These are phyloP conservation scores for Daedaleopsis nitida DNA, from an alignment of 768 basidiomycete genomes.

Conservation along the genomic window DNA sequence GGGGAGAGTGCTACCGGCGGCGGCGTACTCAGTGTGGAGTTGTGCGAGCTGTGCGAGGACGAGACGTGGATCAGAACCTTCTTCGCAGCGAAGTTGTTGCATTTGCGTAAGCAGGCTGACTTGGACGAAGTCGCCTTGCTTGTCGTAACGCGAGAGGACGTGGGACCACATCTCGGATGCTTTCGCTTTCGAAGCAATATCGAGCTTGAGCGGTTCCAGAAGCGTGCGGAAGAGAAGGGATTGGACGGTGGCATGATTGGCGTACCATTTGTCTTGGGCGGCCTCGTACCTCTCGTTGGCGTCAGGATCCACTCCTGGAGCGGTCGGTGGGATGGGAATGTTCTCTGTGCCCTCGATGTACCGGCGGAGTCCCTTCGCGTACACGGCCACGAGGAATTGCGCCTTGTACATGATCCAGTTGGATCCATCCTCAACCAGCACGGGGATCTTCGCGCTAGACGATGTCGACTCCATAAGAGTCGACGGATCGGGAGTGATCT, in stretches of 20 bases:
- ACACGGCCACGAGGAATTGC: slow-evolving; percentile 9
- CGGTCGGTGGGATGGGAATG: background rate
- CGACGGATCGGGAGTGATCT: background rate
- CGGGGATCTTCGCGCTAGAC: slow-evolving; percentile 2
- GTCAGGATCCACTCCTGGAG: slow-evolving; percentile 7
- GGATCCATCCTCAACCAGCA: slow-evolving; percentile 12
- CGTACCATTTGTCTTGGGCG: slow-evolving; percentile 6
- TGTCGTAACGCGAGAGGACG: slow-evolving; percentile 10
- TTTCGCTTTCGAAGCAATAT: background rate
- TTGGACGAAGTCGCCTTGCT: slow-evolving; percentile 14
- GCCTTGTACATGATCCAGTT: slow-evolving; percentile 17
- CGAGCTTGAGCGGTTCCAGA: slow-evolving; percentile 12
- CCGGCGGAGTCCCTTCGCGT: slow-evolving; percentile 13
- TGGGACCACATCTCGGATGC: slow-evolving; percentile 13
- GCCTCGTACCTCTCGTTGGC: slow-evolving; percentile 14
- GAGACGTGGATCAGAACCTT: slow-evolving; percentile 9
- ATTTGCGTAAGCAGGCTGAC: slow-evolving; percentile 9
- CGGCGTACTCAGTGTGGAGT: slow-evolving; percentile 15
- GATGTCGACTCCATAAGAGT: background rate
- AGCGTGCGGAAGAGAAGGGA: slow-evolving; percentile 14
- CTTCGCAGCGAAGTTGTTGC: slow-evolving; percentile 14
- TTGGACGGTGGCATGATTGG: slow-evolving; percentile 9
- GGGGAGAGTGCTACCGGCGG: slow-evolving; percentile 11
- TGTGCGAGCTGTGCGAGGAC: slow-evolving; percentile 17
- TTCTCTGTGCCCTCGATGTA: slow-evolving; percentile 15